Conservation (phyloP, 2,329 filamentous ascomycete genomes). For the Aspergillus sp. region DNA sequence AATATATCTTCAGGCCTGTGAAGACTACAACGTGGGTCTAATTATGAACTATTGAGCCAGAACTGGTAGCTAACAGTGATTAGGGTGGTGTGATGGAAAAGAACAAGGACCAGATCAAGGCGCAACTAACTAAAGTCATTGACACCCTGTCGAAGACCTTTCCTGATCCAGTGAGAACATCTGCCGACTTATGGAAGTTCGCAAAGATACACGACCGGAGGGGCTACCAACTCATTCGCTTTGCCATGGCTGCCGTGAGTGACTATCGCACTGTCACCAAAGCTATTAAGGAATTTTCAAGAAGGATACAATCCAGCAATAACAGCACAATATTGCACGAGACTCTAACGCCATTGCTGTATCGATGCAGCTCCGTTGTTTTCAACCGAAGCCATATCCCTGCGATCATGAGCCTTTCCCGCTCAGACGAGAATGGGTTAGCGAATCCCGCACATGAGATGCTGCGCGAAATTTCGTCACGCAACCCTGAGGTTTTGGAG, state of each 20-base stretch:
- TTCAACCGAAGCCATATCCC: conserved; percentile 95
- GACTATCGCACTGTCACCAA: conserved; percentile 91
- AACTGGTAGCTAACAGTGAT: not conserved
- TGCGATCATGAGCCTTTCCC: conserved; percentile 82
- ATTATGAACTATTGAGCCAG: not conserved
- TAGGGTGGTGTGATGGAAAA: conserved; percentile 72
- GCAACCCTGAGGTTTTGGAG: conserved; percentile 87
- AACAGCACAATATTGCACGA: conserved; percentile 68
- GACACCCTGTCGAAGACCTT: conserved; percentile 72
- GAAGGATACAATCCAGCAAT: conserved; percentile 69
- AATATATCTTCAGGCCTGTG: conserved; percentile 78
- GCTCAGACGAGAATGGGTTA: conserved; percentile 76
- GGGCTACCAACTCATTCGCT: conserved; percentile 84
- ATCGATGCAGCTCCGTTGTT: conserved; percentile 77
- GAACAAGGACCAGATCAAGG: conserved; percentile 65
- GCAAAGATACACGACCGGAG: conserved; percentile 88
- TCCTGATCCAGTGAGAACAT: conserved; percentile 71
- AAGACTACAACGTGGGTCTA: conserved; percentile 68
- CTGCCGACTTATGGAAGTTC: conserved; percentile 81
- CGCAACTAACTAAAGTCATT: conserved; percentile 70
- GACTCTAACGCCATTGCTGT: conserved; percentile 78
- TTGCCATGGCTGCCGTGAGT: conserved; percentile 77
- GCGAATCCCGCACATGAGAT: conserved; percentile 81
- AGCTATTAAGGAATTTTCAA: conserved; percentile 85
- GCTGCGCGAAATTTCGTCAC: conserved; percentile 85